phyloP scores from a whole-genome alignment of 2,329 filamentous ascomycete species.

The Tolypocladium paradoxum region DNA sequence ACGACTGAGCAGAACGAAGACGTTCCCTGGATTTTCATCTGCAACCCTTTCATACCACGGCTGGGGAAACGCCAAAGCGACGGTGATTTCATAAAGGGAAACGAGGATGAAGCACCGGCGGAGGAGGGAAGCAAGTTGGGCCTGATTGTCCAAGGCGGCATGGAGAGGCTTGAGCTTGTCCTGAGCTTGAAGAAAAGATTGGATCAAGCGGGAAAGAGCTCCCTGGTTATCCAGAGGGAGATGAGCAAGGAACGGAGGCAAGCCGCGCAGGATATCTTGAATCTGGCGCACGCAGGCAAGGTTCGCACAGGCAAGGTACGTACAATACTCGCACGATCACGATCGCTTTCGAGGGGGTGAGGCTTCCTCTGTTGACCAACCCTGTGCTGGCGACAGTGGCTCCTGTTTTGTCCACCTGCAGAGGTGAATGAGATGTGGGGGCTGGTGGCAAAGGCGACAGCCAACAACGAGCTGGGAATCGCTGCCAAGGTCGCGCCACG shows the following conservation, averaged over 20 bases:
- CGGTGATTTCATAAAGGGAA: conserved; percentile 28
- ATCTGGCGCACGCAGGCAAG: conserved; percentile 46
- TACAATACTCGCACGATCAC: neutral
- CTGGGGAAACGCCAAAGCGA: conserved; percentile 20
- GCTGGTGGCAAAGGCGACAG: conserved; percentile 54
- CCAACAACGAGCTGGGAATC: conserved; percentile 58
- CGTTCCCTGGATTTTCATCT: conserved; percentile 62
- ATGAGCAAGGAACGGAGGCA: conserved; percentile 39
- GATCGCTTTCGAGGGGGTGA: neutral
- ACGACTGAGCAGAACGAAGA: conserved; percentile 37
- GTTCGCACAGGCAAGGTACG: conserved; percentile 56
- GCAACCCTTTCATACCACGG: conserved; percentile 46
- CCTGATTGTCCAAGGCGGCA: conserved; percentile 41
- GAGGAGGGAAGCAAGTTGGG: conserved; percentile 33
- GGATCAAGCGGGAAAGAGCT: conserved; percentile 21
- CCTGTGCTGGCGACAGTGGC: conserved; percentile 44
- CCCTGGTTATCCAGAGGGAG: conserved; percentile 28
- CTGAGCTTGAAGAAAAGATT: conserved; percentile 37
- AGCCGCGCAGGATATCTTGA: conserved; percentile 44
- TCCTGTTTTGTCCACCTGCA: conserved; percentile 50
- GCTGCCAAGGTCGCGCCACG: conserved; percentile 60
- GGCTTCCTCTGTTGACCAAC: neutral
- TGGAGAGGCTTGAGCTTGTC: conserved; percentile 36
- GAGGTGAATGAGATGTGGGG: conserved; percentile 56
- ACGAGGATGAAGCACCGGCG: conserved; percentile 38